phyloP scores from a whole-genome alignment of 2,329 filamentous ascomycete genomes.

The Neocucurbitaria cava region DNA sequence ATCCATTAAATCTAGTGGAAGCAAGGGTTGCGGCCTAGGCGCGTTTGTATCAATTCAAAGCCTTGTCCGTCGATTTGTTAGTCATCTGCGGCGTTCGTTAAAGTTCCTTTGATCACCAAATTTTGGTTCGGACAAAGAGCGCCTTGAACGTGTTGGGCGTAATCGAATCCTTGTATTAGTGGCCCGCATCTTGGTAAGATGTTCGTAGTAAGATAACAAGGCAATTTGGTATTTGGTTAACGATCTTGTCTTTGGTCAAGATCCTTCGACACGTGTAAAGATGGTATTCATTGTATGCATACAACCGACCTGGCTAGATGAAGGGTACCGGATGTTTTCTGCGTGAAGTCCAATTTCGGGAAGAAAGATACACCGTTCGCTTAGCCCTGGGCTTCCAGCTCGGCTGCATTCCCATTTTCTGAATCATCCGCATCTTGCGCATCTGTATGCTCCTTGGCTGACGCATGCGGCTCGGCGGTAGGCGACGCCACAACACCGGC shows the following conservation, averaged over 20 bases:
- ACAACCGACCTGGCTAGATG: not conserved
- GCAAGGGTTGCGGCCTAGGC: not conserved
- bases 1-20: not conserved
- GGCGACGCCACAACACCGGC: constrained; percentile 47
- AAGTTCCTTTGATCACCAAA: not conserved
- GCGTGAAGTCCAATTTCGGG: not conserved
- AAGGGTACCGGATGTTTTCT: not conserved
- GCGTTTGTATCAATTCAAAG: not conserved
- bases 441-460: constrained; percentile 15
- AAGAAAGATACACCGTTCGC: not conserved
- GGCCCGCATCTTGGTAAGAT: not conserved
- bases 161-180: not conserved
- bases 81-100: not conserved
- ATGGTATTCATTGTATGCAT: not conserved
- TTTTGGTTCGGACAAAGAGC: not conserved
- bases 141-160: not conserved
- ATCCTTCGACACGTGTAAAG: not conserved
- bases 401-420: constrained; percentile 1
- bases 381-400: constrained; percentile 3
- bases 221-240: not conserved
- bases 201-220: not conserved
- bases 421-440: constrained; percentile 13
- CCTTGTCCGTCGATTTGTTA: not conserved
- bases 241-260: not conserved
- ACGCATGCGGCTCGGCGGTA: constrained; percentile 13